Base-by-base conservation (phyloP, 1,284 basidiomycete species). In the Ceratobasidium sp. region DNA sequence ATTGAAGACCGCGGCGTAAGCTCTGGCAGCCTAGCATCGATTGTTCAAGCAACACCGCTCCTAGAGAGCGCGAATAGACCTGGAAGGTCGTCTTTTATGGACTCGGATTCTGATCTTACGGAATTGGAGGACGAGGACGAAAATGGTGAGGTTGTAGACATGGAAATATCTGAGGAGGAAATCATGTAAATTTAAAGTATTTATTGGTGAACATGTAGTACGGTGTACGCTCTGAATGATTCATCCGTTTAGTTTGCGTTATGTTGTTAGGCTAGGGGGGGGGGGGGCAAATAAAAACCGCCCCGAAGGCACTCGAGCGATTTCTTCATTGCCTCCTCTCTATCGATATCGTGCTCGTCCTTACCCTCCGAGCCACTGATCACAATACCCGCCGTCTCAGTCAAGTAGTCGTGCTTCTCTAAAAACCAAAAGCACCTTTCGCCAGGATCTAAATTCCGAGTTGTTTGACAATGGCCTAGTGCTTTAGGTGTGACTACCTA, bases 71-170 rank as follows among this genome's bases (percentile, higher is more conserved):
- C 24, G 36, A 27, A 41, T 5, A 22, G 31, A 2, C 51, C 27
- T 24, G 53, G 33, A 31, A 50, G 45, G 15, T 19, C 31, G 7
- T 65, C 36, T 65, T 51, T 47, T 65, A 33, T 36, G 45, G 67
- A 71, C 19, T 71, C 56, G 45, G 67, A 60, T 19, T 59, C 54
- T 48, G 56, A 71, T 71, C 67, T 71, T 41, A 71, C 67, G 31
- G 67, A 71, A 27, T 60, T 60, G 67, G 45, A 47, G 8, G 67
- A 56, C 24, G 54, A 57, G 24, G 33, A 60, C n/a, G 57, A 41
- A 41, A 41, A 41, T 22, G 59, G 44, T 17, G 45, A 44, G 27
- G 31, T 48, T 33, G 22, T 48, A 15, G 59, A 60, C 19, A 41
- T 60, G 36, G 59, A 24, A 15, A 29, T 54, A 54, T 54, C 22